Evolutionary conservation across 257 asterid genomes (phyloP).

Genomic region (Salvia rosmarinus): DNA sequence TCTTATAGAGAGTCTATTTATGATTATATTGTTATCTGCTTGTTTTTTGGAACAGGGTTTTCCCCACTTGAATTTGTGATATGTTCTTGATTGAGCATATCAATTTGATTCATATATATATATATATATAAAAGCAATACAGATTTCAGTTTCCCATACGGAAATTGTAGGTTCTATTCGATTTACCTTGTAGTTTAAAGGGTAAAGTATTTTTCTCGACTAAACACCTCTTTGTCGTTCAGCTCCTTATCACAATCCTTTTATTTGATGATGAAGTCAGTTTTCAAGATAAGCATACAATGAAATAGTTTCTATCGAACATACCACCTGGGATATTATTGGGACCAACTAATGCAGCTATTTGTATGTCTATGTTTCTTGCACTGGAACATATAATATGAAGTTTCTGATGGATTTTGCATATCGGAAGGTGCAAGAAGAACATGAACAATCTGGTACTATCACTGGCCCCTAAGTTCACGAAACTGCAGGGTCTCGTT

Average conservation of each 20-base stretch:
- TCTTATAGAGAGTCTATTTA: neutral
- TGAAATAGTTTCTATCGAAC: neutral
- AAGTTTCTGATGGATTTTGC: constrained; percentile 13
- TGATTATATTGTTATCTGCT: neutral
- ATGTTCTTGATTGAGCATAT: neutral
- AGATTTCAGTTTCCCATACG: neutral
- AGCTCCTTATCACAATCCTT: neutral
- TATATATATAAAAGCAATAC: neutral
- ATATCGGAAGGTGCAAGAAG: constrained; percentile 79
- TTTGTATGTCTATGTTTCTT: neutral
- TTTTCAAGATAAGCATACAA: neutral
- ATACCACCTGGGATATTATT: neutral
- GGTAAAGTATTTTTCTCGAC: neutral
- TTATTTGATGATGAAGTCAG: neutral
- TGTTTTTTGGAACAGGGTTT: neutral
- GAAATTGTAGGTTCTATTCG: neutral
- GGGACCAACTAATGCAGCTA: neutral
- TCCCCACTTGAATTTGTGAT: neutral
- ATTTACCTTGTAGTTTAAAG: neutral
- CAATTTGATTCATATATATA: neutral
- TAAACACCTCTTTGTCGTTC: neutral
- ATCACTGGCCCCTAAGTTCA: constrained; percentile 71
- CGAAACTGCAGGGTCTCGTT: constrained; percentile 67
- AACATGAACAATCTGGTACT: constrained; percentile 81
- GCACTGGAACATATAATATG: neutral